Evolutionary conservation across 805 yeast species (phyloP), one percentile per base, ranked within the genome.

Genomic region (Saccharomycodes ludwigii): DNA sequence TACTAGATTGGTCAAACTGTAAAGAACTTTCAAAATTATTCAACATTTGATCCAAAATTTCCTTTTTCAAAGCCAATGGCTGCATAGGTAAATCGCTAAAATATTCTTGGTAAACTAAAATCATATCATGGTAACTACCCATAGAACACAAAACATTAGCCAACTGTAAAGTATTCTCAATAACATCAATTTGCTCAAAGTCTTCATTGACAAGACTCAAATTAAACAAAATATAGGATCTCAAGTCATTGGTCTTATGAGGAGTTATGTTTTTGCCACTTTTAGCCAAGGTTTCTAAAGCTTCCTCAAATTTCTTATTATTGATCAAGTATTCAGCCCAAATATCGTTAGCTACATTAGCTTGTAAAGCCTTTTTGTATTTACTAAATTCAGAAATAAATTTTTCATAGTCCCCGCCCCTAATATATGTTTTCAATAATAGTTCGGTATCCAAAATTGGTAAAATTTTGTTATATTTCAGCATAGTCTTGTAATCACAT

Each of bases 161-260:
- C 3, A 52, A 38, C 25, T 53, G 56, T 20, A 48, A 25, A 7
- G 47, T 41, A 24, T 43, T 48, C 26, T 47, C 44, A 2, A 53
- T 44, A 11, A 24, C 22, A 22, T 40, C 39, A 27, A 31, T 30
- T 18, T 33, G 24, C 11, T 35, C 20, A 8, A 38, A 24, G 8
- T 29, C 34, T 13, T 24, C 35, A 8, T 32, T 36, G 29, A 48
- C 45, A 30, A 47, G 45, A 21, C 39, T 43, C 34, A 47, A 27
- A n/a, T n/a, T n/a, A 30, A 51, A 51, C 8, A 37, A 27, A 5
- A 47, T 46, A 36, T 47, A 48, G 0, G 52, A 34, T 24, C 42
- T 42, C 17, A 44, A 30, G 26, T 51, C 52, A 22, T 31, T 30
- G 6, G 44, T 31, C 26, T 49, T 41, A 16, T 40, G 37, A 11